Percentiles rank a stretch among this genome's conserved stretches.
phyloP scores from a whole-genome alignment of 1,139 yeast species.

The Kodamaea arcana region DNA sequence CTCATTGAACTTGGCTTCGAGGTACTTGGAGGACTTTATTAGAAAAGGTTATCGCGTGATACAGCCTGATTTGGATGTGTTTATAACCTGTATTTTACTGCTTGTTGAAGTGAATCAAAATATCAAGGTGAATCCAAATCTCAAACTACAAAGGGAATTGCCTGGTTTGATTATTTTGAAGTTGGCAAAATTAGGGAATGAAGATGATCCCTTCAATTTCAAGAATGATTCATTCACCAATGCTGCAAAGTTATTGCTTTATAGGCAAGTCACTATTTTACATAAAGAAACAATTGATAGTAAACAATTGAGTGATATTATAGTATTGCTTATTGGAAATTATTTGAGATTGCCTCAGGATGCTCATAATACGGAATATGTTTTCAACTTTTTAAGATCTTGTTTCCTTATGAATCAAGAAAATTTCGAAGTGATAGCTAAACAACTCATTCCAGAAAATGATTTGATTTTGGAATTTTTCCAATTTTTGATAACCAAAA shows the following conservation, averaged over 20 bases:
- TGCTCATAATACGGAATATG: constrained; percentile 19
- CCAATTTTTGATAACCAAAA: constrained; percentile 25
- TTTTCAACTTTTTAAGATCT: constrained; percentile 37
- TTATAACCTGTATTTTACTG: constrained; percentile 28
- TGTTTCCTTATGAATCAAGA: constrained; percentile 31
- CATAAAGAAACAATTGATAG: constrained; percentile 22
- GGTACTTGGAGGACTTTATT: constrained; percentile 17
- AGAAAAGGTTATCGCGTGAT: constrained; percentile 20
- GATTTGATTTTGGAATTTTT: constrained; percentile 30
- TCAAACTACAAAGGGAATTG: constrained; percentile 20
- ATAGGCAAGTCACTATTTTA: constrained; percentile 42
- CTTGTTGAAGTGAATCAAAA: constrained; percentile 26
- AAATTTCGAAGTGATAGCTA: constrained; percentile 18
- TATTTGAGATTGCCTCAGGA: constrained; percentile 21
- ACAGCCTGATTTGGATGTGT: constrained; percentile 22
- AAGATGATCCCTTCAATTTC: constrained; percentile 6
- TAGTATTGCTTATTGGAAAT: constrained; percentile 30
- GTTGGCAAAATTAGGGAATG: constrained; percentile 20
- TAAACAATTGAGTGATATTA: constrained; percentile 27
- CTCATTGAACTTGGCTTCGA: constrained; percentile 20
- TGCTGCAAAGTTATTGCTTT: constrained; percentile 32
- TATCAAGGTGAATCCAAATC: constrained; percentile 7
- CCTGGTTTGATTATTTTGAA: constrained; percentile 29
- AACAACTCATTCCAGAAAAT: constrained; percentile 11
- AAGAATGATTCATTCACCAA: constrained; percentile 15